phyloP scores from a whole-genome alignment of 305 asterid species.

The Fraxinus ornus region DNA sequence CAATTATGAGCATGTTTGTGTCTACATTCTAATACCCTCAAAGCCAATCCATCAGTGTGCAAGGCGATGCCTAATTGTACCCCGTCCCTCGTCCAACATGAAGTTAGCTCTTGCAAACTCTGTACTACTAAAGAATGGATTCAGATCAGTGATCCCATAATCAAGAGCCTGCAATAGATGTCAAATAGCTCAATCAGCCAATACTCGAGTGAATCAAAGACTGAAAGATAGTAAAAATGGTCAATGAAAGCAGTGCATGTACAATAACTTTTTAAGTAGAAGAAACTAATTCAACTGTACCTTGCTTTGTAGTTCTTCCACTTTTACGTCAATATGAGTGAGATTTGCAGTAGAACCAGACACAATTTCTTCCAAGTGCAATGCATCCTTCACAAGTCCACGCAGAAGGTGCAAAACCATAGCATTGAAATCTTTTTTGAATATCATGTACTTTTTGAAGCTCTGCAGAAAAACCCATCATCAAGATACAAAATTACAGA shows the following conservation, averaged over 20 bases:
- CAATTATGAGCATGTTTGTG: background rate
- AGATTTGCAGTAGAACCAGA: slow-evolving; percentile 56
- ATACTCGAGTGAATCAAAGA: background rate
- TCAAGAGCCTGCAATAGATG: slow-evolving; percentile 65
- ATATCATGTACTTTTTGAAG: slow-evolving; percentile 83
- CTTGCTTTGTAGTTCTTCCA: slow-evolving; percentile 88
- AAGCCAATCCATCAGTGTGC: background rate
- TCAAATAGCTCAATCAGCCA: slow-evolving; percentile 14
- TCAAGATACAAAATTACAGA: background rate
- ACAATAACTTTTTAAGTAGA: background rate
- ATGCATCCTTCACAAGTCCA: slow-evolving; percentile 66
- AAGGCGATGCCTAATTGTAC: background rate
- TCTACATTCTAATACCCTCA: background rate
- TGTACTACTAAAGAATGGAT: slow-evolving; percentile 64
- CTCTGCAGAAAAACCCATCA: slow-evolving; percentile 50
- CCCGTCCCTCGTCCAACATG: background rate
- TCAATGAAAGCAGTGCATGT: background rate
- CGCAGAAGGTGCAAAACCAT: slow-evolving; percentile 74
- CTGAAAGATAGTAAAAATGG: background rate
- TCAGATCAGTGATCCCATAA: slow-evolving; percentile 73
- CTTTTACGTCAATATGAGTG: slow-evolving; percentile 64
- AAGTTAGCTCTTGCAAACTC: background rate
- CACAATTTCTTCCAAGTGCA: slow-evolving; percentile 64
- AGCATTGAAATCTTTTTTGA: slow-evolving; percentile 84
- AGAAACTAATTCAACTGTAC: slow-evolving; percentile 30